Percentiles rank a stretch among this genome's conserved stretches.
phyloP scores from a whole-genome alignment of 129 eudicot genomes.

The Dittrichia graveolens region DNA sequence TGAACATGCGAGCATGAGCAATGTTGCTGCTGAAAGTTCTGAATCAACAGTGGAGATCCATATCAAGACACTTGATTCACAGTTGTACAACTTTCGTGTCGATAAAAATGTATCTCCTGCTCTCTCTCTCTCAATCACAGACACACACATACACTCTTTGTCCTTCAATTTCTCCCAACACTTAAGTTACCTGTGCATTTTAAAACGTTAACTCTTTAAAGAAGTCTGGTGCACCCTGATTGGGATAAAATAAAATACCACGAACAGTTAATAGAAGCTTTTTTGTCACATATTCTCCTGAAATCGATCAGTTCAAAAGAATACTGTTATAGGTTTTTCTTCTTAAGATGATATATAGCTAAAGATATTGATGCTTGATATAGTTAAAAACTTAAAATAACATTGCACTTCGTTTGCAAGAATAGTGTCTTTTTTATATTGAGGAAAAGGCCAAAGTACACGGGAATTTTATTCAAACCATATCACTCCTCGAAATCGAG shows the following conservation, averaged over 20 bases:
- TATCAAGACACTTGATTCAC: slow-evolving; percentile 93
- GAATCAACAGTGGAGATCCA: slow-evolving; percentile 76
- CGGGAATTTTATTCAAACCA: too few relatives aligned
- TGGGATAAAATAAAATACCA: not conserved
- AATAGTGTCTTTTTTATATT: too few relatives aligned
- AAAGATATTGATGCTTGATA: not conserved
- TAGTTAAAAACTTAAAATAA: not conserved
- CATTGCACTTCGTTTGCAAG: not conserved
- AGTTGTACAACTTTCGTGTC: slow-evolving; percentile 56
- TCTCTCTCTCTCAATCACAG: not conserved
- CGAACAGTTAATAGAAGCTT: not conserved
- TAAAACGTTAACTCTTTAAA: not conserved
- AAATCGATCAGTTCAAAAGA: not conserved
- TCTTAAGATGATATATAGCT: not conserved
- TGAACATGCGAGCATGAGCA: slow-evolving; percentile 55
- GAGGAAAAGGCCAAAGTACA: too few relatives aligned
- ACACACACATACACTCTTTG: too few relatives aligned
- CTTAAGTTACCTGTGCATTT: not conserved
- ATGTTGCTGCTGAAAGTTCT: slow-evolving; percentile 52
- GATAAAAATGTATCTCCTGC: slow-evolving; percentile 62
- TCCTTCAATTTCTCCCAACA: not conserved
- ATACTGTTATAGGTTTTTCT: not conserved
- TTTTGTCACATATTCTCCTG: not conserved
- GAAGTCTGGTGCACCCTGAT: not conserved
- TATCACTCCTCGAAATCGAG: too few relatives aligned